Base-by-base conservation (phyloP, 495 filamentous ascomycete genomes). In the Penicillium subrubescens region DNA sequence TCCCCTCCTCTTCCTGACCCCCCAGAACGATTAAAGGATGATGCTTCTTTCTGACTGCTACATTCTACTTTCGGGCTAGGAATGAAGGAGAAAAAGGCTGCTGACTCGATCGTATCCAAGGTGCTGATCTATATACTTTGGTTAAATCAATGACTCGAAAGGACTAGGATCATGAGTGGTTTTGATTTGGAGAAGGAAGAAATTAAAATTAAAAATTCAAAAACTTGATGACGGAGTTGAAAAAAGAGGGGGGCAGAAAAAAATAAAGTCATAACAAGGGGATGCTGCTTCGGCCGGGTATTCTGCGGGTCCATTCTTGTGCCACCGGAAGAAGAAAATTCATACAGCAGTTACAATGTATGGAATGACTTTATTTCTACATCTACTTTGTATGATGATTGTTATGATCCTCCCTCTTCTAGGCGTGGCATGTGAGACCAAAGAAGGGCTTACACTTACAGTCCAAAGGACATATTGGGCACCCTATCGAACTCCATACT, bases 281-380 rank as follows among this genome's bases (percentile, higher is more conserved):
- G 51, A 44, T 34, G 39, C 34, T 34, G 29, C 34, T 56, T 62
- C 21, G 60, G 23, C 41, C 43, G 39, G 39, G 19, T 39, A 68
- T 59, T 50, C 62, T 60, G 66, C 62, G 66, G 66, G 66, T 65
- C 64, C 54, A 53, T 62, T 33, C 44, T 62, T 33, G 33, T 61
- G 48, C 48, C 59, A 53, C 60, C 11, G 21, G 19, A 52, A 31
- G 31, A 23, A 25, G 17, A 27, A 23, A 25, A 27, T 31, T 29
- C 34, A 58, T 8, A 25, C 55, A 41, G 25, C 21, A 14, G 12
- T 43, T 3, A 17, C 27, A 11, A 17, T n/a, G n/a, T 25, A 23
- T 23, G 23, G 37, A 58, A 58, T 41, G 37, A 43, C 44, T 23
- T 1, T n/a, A 21, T 15, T 19, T 44, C 19, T n/a, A 19, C 41